Percentiles rank a stretch among this genome's conserved stretches.
These are phyloP conservation scores for Cenchrus americanus DNA, from an alignment of 176 grass and related monocot species.

Conservation along the genomic window DNA sequence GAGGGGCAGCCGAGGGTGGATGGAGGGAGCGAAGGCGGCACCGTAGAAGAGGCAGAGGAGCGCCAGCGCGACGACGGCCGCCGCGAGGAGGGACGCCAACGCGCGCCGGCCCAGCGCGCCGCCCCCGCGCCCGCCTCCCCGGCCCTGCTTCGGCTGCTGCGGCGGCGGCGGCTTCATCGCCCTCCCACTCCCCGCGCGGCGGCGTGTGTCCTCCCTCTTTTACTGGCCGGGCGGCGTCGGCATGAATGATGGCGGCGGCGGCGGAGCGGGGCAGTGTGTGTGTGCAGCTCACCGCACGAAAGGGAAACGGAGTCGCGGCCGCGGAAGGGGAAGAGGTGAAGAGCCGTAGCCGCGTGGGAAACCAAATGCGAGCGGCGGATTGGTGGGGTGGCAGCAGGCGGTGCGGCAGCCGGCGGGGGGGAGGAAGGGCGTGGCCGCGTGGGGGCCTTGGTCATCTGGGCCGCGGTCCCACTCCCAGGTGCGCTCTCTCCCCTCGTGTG, in stretches of 20 bases:
- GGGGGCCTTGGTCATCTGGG: not conserved
- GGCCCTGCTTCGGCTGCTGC: conserved; percentile 30
- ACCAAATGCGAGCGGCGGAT: conserved; percentile 19
- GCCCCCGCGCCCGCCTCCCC: not conserved
- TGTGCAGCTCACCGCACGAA: not conserved
- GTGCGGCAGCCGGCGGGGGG: not conserved
- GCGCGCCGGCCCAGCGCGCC: conserved; percentile 37
- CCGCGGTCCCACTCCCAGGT: not conserved
- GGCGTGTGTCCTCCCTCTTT: not conserved
- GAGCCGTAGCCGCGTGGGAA: conserved; percentile 16
- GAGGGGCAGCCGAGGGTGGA: conserved; percentile 22
- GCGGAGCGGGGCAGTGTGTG: not conserved
- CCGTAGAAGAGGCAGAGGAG: conserved; percentile 88
- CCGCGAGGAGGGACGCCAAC: conserved; percentile 60
- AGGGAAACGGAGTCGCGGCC: not conserved
- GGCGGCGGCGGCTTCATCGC: conserved; percentile 45
- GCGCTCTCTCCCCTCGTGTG: no score
- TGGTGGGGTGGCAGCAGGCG: not conserved
- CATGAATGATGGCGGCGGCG: not conserved
- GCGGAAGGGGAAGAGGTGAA: not conserved
- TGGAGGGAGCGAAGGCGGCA: conserved; percentile 64
- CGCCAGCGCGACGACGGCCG: conserved; percentile 56
- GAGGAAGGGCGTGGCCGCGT: no score
- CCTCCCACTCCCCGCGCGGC: not conserved
- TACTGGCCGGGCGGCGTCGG: not conserved